Conservation (phyloP, 2,329 filamentous ascomycete species). For the Curvularia sp. region DNA sequence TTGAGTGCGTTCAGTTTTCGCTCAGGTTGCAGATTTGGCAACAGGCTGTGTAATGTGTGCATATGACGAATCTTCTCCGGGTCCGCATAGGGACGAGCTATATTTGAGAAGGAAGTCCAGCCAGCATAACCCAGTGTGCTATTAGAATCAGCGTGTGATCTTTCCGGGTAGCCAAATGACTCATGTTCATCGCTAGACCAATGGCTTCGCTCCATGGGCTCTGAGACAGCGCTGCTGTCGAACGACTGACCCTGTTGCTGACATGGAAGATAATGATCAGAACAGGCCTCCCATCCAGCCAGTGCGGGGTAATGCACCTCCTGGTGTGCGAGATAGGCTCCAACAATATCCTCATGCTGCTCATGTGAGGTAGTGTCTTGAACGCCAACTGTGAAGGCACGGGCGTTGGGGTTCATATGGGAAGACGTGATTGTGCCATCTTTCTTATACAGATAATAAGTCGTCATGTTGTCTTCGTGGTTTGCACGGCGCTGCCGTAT, state of each 20-base stretch:
- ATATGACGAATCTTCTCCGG: slow-evolving; percentile 30
- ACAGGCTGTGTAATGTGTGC: slow-evolving; percentile 22
- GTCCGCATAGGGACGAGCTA: slow-evolving; percentile 19
- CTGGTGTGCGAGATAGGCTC: slow-evolving; percentile 19
- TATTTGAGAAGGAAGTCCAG: background rate
- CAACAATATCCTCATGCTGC: slow-evolving; percentile 16
- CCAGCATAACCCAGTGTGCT: slow-evolving; percentile 2
- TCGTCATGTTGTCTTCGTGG: slow-evolving; percentile 9
- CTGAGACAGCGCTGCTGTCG: background rate
- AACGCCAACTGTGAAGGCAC: background rate
- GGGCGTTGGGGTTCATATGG: background rate
- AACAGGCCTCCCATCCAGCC: background rate
- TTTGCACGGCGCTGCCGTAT: background rate
- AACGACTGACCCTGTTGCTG: background rate
- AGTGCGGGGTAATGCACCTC: slow-evolving; percentile 3
- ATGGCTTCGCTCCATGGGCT: background rate
- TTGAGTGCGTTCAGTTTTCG: slow-evolving; percentile 19
- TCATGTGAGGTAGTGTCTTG: background rate
- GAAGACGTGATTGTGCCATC: slow-evolving; percentile 8
- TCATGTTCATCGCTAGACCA: background rate
- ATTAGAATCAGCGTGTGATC: background rate
- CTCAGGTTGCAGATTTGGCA: slow-evolving; percentile 26
- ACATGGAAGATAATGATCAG: background rate
- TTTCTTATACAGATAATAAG: slow-evolving; percentile 14
- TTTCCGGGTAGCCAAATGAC: background rate